phyloP scores from a whole-genome alignment of 2,329 filamentous ascomycete genomes.

The Trichophyton rubrum region DNA sequence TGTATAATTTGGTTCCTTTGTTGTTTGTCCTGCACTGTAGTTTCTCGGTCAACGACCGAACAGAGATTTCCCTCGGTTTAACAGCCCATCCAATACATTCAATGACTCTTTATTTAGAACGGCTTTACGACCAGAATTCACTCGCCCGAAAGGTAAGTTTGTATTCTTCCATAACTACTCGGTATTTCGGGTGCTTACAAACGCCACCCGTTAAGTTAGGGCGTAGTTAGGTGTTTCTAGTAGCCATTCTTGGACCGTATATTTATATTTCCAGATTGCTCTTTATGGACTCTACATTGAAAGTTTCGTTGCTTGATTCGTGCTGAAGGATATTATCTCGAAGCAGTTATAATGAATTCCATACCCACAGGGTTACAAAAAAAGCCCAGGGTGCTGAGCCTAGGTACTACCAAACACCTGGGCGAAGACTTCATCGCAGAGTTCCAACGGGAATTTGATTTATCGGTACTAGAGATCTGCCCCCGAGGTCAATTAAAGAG shows the following conservation, averaged over 20 bases:
- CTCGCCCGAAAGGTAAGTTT: neutral
- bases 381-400: conserved; percentile 33
- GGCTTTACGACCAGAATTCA: neutral
- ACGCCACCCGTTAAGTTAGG: too few species aligned
- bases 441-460: conserved; percentile 30
- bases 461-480: conserved; percentile 27
- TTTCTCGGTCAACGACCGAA: neutral
- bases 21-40: neutral
- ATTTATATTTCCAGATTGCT: too few species aligned
- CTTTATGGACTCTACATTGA: neutral
- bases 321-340: neutral
- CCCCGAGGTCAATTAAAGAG: conserved; percentile 28
- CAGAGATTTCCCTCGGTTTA: too few species aligned
- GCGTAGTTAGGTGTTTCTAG: too few species aligned
- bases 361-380: neutral
- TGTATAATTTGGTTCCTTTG: neutral
- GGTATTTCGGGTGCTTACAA: neutral
- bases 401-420: conserved; percentile 31
- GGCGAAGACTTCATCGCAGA: conserved; percentile 30
- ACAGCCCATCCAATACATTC: too few species aligned
- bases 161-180: neutral
- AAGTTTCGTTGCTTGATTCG: neutral
- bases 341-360: neutral
- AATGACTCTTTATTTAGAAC: neutral
- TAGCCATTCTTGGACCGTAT: too few species aligned